Conservation (phyloP, 1,139 yeast genomes). For the Scheffersomyces segobiensis region DNA sequence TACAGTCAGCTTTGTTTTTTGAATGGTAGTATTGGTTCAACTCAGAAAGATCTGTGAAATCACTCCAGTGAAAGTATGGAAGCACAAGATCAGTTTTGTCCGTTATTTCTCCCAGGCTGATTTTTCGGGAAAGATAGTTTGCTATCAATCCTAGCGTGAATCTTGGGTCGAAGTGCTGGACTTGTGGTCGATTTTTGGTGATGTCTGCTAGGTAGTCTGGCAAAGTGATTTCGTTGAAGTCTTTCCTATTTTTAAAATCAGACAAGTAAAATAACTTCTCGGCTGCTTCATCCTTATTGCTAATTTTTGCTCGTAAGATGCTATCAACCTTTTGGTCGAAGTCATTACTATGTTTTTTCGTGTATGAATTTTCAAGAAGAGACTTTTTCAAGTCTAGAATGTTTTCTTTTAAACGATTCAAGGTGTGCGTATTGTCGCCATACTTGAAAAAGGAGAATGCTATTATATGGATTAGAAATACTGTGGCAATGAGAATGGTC, state of each 20-base stretch:
- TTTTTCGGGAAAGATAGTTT: conserved; percentile 15
- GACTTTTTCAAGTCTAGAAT: conserved; percentile 4
- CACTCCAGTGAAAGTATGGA: conserved; percentile 40
- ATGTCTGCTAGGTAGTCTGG: conserved; percentile 10
- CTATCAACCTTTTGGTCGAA: conserved; percentile 4
- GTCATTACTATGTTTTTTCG: conserved; percentile 2
- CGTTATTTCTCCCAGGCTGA: background rate
- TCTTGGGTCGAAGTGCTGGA: conserved; percentile 33
- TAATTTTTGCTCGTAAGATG: background rate
- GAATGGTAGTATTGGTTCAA: conserved; percentile 20
- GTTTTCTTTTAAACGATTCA: conserved; percentile 1
- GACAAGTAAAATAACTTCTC: background rate
- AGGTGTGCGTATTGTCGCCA: conserved; percentile 4
- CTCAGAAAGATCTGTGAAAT: conserved; percentile 30
- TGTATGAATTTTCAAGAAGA: conserved; percentile 1
- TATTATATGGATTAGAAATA: conserved; percentile 10
- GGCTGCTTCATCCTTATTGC: background rate
- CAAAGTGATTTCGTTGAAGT: conserved; percentile 6
- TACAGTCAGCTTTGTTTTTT: conserved; percentile 20
- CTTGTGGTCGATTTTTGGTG: conserved; percentile 11
- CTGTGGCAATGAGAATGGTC: conserved; percentile 3
- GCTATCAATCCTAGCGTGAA: conserved; percentile 30
- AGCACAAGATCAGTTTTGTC: conserved; percentile 9
- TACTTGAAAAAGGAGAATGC: conserved; percentile 8
- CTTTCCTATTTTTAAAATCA: conserved; percentile 7